Conservation (phyloP, 1,284 basidiomycete species). For the Retiboletus flavoniger region DNA sequence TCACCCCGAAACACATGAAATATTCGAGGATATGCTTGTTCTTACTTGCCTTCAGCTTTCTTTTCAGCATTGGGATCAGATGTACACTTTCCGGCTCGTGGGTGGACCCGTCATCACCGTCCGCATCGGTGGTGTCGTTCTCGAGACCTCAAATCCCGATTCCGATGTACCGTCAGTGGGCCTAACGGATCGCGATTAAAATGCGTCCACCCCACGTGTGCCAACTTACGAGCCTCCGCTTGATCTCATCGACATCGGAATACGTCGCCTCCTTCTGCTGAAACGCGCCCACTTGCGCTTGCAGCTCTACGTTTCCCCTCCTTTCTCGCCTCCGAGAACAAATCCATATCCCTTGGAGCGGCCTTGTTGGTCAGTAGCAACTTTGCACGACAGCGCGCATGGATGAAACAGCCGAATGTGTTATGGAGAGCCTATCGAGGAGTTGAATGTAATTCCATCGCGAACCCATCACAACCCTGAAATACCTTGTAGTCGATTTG, state of each 20-base stretch:
- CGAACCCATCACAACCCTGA: not conserved
- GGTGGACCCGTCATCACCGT: constrained; percentile 42
- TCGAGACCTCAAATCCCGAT: constrained; percentile 87
- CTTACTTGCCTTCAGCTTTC: constrained; percentile 77
- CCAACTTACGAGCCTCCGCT: constrained; percentile 73
- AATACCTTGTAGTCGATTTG: constrained; percentile 66
- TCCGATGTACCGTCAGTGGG: constrained; percentile 74
- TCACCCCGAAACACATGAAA: constrained; percentile 83
- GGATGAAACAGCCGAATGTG: constrained; percentile 98
- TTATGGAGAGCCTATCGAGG: constrained; percentile 86
- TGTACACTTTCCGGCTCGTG: constrained; percentile 43
- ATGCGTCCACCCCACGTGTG: not conserved
- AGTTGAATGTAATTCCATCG: constrained; percentile 4
- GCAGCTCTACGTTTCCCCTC: constrained; percentile 37
- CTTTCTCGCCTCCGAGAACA: constrained; percentile 49
- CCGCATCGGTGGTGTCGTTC: constrained; percentile 57
- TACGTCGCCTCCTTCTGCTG: constrained; percentile 70
- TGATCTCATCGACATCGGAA: constrained; percentile 90
- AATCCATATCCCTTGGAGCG: constrained; percentile 96
- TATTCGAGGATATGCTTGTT: constrained; percentile 93
- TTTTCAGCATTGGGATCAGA: constrained; percentile 86
- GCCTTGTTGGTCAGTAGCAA: constrained; percentile 91
- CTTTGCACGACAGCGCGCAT: constrained; percentile 98
- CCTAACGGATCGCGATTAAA: not conserved
- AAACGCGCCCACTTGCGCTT: constrained; percentile 64